These are phyloP conservation scores for Deakozyma indianensis DNA, from an alignment of 805 yeast genomes.

Conservation along the genomic window DNA sequence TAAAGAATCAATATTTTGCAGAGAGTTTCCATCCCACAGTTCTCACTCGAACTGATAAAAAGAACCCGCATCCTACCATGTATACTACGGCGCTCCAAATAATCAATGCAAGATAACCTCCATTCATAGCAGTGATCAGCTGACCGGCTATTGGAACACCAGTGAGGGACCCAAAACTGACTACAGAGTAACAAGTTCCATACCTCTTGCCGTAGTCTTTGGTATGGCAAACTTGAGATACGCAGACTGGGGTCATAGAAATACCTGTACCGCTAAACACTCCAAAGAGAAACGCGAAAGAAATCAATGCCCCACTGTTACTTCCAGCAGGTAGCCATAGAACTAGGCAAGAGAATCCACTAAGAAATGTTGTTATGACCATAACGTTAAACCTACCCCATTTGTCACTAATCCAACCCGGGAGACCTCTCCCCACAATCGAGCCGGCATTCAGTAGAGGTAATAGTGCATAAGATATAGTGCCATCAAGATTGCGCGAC, in stretches of 20 bases:
- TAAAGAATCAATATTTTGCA: slow-evolving; percentile 1
- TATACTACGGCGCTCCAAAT: slow-evolving; percentile 19
- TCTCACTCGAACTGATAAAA: slow-evolving; percentile 14
- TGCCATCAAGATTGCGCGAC: slow-evolving; percentile 26
- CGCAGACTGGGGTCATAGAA: slow-evolving; percentile 53
- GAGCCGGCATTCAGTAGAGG: slow-evolving; percentile 36
- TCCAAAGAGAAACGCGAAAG: slow-evolving; percentile 42
- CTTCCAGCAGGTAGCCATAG: slow-evolving; percentile 50
- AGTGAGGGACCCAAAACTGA: slow-evolving; percentile 22
- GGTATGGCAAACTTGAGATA: slow-evolving; percentile 50
- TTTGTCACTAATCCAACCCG: slow-evolving; percentile 40
- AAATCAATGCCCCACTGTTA: slow-evolving; percentile 31
- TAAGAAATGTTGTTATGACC: slow-evolving; percentile 30
- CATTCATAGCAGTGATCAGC: slow-evolving; percentile 14
- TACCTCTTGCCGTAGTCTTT: slow-evolving; percentile 53
- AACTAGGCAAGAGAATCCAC: slow-evolving; percentile 33
- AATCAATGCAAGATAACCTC: slow-evolving; percentile 19
- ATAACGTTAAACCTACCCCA: slow-evolving; percentile 46
- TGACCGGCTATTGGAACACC: slow-evolving; percentile 27
- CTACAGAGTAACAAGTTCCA: slow-evolving; percentile 46
- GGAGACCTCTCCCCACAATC: slow-evolving; percentile 37
- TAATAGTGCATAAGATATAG: slow-evolving; percentile 24
- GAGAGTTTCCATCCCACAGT: slow-evolving; percentile 15
- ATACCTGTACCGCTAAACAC: slow-evolving; percentile 48
- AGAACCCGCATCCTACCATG: slow-evolving; percentile 14